Base-by-base conservation (phyloP, 1,284 basidiomycete species). In the Neolentinus lepideus region DNA sequence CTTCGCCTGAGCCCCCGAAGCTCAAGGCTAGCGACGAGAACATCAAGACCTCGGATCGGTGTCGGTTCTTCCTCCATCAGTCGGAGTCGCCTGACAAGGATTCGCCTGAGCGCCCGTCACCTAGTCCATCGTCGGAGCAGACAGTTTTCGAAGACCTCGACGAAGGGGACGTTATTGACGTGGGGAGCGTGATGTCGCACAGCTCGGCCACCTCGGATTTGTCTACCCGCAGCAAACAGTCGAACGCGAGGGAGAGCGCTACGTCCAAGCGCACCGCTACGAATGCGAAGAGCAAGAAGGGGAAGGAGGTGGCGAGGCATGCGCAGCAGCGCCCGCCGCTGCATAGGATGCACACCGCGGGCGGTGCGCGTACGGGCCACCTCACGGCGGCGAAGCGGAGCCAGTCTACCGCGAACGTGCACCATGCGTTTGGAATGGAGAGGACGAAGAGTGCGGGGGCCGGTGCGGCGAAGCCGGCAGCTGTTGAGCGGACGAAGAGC, bases 11-110 rank as follows among this genome's bases (percentile, higher is more conserved):
- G 52, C 35, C 43, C 53, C 53, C 45, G 36, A 36, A 45, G 56
- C 35, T 38, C 56, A 21, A 47, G 53, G 52, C 60, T 51, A 57
- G 52, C 56, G 67, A 70, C 57, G 73, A 69, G 31, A 70, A 67
- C 33, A 61, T 69, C 26, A 70, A 69, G 58, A 58, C 62, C 4
- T 70, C 72, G 14, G 74, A 75, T 63, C 67, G 70, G 54, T 68
- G 27, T n/a, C 14, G 69, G 9, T 76, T 78, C 65, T 78, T 77
- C 67, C 63, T 77, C 12, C 69, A 71, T 58, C 69, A 74, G 51
- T 58, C 63, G 31, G 66, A 66, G 21, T 74, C 76, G 3, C 76
- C 76, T 10, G 76, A 75, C 12, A 64, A 67, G 26, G 66, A 59
- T 26, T 71, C 70, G 0, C 67, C 66, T 26, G 73, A 73, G 51